These are phyloP conservation scores for Trametes meyenii DNA, from an alignment of 768 basidiomycete species.

Conservation along the genomic window DNA sequence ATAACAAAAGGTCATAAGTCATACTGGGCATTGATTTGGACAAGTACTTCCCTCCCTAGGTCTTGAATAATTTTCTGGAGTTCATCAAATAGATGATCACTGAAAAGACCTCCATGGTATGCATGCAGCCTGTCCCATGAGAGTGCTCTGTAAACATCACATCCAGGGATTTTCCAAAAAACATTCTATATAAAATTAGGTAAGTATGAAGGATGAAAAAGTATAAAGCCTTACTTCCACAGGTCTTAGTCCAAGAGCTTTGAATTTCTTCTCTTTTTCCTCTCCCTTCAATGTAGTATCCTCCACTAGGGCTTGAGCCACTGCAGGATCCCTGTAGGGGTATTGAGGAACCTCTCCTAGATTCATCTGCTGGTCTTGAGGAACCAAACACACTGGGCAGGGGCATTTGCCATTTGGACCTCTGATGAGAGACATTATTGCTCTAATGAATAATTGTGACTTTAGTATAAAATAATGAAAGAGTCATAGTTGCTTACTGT, in stretches of 20 bases:
- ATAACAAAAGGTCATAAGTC: background rate
- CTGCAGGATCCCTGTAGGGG: no score
- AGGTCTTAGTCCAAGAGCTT: background rate
- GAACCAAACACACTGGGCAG: no score
- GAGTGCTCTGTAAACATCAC: no score
- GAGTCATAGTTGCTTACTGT: slow-evolving; percentile 13
- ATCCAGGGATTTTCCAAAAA: no score
- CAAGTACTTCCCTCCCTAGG: background rate
- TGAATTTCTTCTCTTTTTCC: background rate
- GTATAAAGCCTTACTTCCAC: background rate
- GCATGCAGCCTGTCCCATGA: slow-evolving; percentile 22
- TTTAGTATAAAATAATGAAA: no score
- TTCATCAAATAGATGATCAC: slow-evolving; percentile 14
- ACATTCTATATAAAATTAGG: slow-evolving; percentile 14
- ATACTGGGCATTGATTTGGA: background rate
- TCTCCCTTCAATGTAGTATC: background rate
- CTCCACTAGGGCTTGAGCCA: no score
- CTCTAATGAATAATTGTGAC: no score
- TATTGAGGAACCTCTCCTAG: no score
- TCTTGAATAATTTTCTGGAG: background rate
- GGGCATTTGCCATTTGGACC: no score
- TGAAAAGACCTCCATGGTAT: slow-evolving; percentile 18
- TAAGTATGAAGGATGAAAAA: slow-evolving; percentile 6
- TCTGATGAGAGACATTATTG: slow-evolving; percentile 18
- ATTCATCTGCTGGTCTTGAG: no score